Percentiles rank a stretch among this genome's conserved stretches.
Evolutionary conservation across 257 asterid genomes (phyloP).

Genomic region (Jasminum sambac): DNA sequence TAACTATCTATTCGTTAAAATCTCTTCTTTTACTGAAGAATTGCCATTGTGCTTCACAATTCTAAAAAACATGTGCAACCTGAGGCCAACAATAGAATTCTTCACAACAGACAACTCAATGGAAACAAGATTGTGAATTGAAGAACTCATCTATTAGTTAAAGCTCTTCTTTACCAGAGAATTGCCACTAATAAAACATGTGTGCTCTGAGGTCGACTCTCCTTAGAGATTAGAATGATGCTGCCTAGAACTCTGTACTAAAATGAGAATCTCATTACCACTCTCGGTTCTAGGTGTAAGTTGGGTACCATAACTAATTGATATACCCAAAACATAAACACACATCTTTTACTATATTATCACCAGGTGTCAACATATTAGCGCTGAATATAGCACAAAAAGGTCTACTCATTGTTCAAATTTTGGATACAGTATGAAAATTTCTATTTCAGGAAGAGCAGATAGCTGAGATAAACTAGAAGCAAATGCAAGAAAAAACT

Average conservation of each 20-base stretch:
- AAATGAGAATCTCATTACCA: neutral
- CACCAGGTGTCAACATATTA: slow-evolving; percentile 10
- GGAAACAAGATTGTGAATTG: neutral
- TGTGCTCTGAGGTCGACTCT: neutral
- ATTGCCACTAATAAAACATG: neutral
- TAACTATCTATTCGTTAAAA: neutral
- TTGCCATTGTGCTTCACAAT: neutral
- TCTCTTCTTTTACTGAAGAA: neutral
- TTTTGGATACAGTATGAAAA: neutral
- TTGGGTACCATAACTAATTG: neutral
- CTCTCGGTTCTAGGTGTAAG: neutral
- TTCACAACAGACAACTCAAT: neutral
- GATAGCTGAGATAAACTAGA: neutral
- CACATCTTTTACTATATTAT: slow-evolving; percentile 9
- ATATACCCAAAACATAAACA: neutral
- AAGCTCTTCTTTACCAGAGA: neutral
- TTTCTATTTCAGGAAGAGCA: neutral
- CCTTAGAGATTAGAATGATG: neutral
- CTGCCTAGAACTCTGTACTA: neutral
- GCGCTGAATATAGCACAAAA: neutral
- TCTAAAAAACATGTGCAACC: neutral
- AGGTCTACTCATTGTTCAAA: neutral
- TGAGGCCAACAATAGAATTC: neutral
- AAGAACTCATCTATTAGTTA: neutral
- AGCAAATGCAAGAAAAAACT: slow-evolving; percentile 7